Evolutionary conservation across 2,329 filamentous ascomycete species (phyloP).

Genomic region (Pyrenochaeta sp.): DNA sequence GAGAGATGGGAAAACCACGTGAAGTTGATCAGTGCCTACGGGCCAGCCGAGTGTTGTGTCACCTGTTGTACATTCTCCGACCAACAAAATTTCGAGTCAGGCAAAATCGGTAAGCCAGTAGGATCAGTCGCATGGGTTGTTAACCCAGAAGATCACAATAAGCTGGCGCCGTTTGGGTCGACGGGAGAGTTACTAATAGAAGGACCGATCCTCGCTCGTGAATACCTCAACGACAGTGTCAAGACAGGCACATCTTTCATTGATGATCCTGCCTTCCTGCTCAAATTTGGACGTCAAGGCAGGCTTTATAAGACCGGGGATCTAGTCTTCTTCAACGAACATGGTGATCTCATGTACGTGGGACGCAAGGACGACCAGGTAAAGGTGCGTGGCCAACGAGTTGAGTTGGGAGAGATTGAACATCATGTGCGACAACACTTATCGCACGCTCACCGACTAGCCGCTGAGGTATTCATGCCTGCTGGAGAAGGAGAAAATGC

Average conservation of each 20-base stretch:
- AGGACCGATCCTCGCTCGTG: neutral
- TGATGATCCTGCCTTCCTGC: neutral
- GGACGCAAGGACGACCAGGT: slow-evolving; percentile 24
- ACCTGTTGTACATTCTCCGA: no score
- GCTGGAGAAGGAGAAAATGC: no score
- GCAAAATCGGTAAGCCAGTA: neutral
- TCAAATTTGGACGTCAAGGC: no score
- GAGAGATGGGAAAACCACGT: no score
- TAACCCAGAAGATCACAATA: neutral
- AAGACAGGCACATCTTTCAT: neutral
- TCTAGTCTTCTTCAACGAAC: slow-evolving; percentile 11
- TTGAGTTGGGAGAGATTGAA: slow-evolving; percentile 28
- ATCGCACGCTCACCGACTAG: neutral
- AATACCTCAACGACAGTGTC: slow-evolving; percentile 6
- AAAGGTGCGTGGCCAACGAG: slow-evolving; percentile 23
- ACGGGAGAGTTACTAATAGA: neutral
- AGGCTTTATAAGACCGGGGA: slow-evolving; percentile 33
- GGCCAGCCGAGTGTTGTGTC: no score
- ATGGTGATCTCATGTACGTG: slow-evolving; percentile 14
- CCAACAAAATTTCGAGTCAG: neutral
- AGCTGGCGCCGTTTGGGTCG: neutral
- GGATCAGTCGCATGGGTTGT: neutral
- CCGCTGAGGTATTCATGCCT: no score
- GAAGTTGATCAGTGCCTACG: no score
- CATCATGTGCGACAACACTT: neutral